These are phyloP conservation scores for Penicillium flavigenum DNA, from an alignment of 495 filamentous ascomycete genomes.

Conservation along the genomic window DNA sequence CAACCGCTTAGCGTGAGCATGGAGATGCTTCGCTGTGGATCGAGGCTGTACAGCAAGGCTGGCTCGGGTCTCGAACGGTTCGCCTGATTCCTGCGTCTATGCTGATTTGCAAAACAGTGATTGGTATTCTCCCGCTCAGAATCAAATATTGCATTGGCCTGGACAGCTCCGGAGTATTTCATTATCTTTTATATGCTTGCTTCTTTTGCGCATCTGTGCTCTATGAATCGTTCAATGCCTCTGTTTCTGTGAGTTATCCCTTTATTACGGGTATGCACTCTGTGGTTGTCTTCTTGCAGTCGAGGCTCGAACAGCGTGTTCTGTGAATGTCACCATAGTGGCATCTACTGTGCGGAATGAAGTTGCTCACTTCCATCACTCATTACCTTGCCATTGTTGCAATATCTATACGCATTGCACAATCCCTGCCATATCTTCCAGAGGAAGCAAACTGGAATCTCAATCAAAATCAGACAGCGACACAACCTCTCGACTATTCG, in stretches of 20 bases:
- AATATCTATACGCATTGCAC: slow-evolving; percentile 15
- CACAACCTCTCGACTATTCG: slow-evolving; percentile 34
- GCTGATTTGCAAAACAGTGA: slow-evolving; percentile 15
- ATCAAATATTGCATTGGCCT: slow-evolving; percentile 13
- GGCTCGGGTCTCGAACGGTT: slow-evolving; percentile 12
- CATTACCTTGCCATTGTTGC: slow-evolving; percentile 18
- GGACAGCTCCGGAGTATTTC: slow-evolving; percentile 5
- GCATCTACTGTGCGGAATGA: slow-evolving; percentile 17
- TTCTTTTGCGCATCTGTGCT: slow-evolving; percentile 9
- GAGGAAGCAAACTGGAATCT: slow-evolving; percentile 38
- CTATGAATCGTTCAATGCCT: slow-evolving; percentile 10
- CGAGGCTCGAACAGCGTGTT: slow-evolving; percentile 15
- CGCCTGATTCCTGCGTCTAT: slow-evolving; percentile 10
- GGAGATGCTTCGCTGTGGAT: slow-evolving; percentile 8
- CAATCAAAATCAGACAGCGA: slow-evolving; percentile 32
- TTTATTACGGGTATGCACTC: slow-evolving; percentile 13
- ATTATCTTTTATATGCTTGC: slow-evolving; percentile 10
- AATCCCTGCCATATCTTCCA: slow-evolving; percentile 24
- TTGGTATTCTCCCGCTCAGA: slow-evolving; percentile 8
- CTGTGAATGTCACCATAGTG: slow-evolving; percentile 16
- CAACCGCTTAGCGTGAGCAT: slow-evolving; percentile 5
- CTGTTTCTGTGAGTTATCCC: slow-evolving; percentile 7
- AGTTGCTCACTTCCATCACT: slow-evolving; percentile 12
- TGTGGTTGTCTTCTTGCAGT: slow-evolving; percentile 10
- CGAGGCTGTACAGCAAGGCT: slow-evolving; percentile 17